phyloP scores from a whole-genome alignment of 208 protist species.

The Borovskyia barvae region DNA sequence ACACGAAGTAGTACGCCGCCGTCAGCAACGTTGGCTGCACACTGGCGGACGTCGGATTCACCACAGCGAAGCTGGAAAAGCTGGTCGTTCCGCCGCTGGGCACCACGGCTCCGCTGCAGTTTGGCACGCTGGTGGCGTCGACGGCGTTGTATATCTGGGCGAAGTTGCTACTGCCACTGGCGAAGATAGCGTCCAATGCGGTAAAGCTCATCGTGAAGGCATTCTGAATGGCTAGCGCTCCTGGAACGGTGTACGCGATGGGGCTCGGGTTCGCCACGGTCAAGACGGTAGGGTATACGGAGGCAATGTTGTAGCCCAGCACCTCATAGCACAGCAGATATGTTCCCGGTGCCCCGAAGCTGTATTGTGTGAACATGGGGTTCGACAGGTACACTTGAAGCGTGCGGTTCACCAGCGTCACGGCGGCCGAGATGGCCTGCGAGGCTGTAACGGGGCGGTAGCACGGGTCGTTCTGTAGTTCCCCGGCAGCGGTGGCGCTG shows the following conservation, averaged over 20 bases:
- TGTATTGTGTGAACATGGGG: slow-evolving; percentile 31
- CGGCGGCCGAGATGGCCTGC: slow-evolving; percentile 29
- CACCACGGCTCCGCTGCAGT: slow-evolving; percentile 33
- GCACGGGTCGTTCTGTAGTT: slow-evolving; percentile 63
- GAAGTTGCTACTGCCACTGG: slow-evolving; percentile 28
- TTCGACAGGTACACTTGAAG: slow-evolving; percentile 51
- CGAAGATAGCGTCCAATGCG: slow-evolving; percentile 71
- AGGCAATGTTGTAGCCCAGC: slow-evolving; percentile 41
- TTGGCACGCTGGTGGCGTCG: slow-evolving; percentile 22
- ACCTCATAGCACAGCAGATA: slow-evolving; percentile 84
- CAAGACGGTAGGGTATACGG: slow-evolving; percentile 56
- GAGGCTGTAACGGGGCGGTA: slow-evolving; percentile 52
- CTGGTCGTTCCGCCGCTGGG: slow-evolving; percentile 43
- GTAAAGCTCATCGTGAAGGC: slow-evolving; percentile 67
- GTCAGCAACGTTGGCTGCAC: slow-evolving; percentile 49
- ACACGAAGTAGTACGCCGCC: slow-evolving; percentile 80
- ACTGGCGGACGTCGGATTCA: slow-evolving; percentile 39
- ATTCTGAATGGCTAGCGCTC: slow-evolving; percentile 32
- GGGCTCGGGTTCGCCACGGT: slow-evolving; percentile 61
- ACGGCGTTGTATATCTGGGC: slow-evolving; percentile 46
- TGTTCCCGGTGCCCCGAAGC: slow-evolving; percentile 46
- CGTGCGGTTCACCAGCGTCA: slow-evolving; percentile 63
- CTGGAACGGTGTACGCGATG: slow-evolving; percentile 70
- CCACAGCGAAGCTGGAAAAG: slow-evolving; percentile 73
- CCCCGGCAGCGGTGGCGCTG: slow-evolving; percentile 22